Conservation (phyloP, 441 rosid genomes). For the Flueggea neowawraea region DNA sequence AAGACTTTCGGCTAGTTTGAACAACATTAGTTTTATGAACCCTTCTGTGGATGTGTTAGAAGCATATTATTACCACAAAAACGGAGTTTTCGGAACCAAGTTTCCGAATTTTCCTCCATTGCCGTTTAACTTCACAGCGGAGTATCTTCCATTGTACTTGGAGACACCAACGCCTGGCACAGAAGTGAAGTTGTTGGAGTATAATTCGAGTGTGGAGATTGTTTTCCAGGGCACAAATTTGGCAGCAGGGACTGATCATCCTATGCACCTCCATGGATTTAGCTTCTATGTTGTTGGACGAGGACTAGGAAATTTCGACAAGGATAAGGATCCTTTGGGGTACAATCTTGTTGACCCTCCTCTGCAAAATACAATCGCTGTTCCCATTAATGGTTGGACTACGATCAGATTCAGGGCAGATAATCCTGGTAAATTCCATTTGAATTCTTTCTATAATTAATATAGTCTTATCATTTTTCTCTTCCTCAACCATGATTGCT, state of each 20-base stretch:
- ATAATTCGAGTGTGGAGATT: slow-evolving; percentile 34
- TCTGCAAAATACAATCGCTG: slow-evolving; percentile 34
- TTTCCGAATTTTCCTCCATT: slow-evolving; percentile 34
- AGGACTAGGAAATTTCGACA: slow-evolving; percentile 42
- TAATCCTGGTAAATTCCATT: slow-evolving; percentile 37
- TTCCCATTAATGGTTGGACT: slow-evolving; percentile 46
- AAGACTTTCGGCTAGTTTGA: slow-evolving; percentile 38
- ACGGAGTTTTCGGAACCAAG: slow-evolving; percentile 22
- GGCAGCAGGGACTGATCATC: slow-evolving; percentile 30
- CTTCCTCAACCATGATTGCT: not conserved
- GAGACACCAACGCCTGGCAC: slow-evolving; percentile 23
- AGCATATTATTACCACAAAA: slow-evolving; percentile 36
- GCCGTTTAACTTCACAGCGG: slow-evolving; percentile 33
- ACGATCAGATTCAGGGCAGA: slow-evolving; percentile 39
- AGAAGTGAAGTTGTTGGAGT: slow-evolving; percentile 27
- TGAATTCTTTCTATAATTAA: no score
- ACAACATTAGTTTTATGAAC: slow-evolving; percentile 33
- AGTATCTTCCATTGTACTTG: slow-evolving; percentile 9
- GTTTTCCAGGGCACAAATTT: slow-evolving; percentile 44
- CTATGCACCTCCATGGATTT: slow-evolving; percentile 56
- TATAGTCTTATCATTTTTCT: not conserved
- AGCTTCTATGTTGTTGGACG: slow-evolving; percentile 43
- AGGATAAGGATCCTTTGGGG: slow-evolving; percentile 10
- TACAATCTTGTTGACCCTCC: slow-evolving; percentile 54
- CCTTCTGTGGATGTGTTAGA: slow-evolving; percentile 36